Conservation (phyloP, 805 yeast species). For the Myxozyma geophila region DNA sequence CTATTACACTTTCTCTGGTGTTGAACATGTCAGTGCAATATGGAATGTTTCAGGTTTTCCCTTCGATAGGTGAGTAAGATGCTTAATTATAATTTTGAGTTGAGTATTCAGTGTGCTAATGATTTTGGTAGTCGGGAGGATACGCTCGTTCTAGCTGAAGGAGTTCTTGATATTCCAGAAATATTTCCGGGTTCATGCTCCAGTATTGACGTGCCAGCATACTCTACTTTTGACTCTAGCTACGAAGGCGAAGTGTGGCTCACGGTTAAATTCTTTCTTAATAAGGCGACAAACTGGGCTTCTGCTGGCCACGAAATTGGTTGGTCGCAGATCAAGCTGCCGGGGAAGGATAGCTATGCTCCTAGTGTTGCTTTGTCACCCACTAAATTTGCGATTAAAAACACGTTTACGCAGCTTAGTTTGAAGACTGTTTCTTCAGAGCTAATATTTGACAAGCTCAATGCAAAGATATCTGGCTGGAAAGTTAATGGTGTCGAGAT, state of each 20-base stretch:
- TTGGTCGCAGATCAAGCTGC: slow-evolving; percentile 39
- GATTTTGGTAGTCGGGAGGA: not conserved
- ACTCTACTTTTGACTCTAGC: not conserved
- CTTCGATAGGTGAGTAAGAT: not conserved
- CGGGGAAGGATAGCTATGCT: not conserved
- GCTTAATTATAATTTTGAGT: not conserved
- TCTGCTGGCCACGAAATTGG: slow-evolving; percentile 40
- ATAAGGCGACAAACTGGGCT: slow-evolving; percentile 34
- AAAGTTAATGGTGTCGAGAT: slow-evolving; percentile 13
- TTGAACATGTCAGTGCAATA: slow-evolving; percentile 28
- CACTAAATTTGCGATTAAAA: not conserved
- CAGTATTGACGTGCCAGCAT: not conserved
- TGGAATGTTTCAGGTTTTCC: slow-evolving; percentile 11
- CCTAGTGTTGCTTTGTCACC: not conserved
- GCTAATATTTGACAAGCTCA: slow-evolving; percentile 20
- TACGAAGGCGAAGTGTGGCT: slow-evolving; percentile 15
- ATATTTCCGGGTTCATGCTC: not conserved
- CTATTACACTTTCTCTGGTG: slow-evolving; percentile 37
- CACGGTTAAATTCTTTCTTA: slow-evolving; percentile 31
- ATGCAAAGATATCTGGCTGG: slow-evolving; percentile 18
- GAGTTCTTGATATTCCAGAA: slow-evolving; percentile 1
- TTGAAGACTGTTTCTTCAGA: not conserved
- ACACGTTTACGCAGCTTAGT: not conserved
- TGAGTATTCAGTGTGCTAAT: not conserved
- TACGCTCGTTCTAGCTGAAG: not conserved